Base-by-base conservation (phyloP, 164 flowering plant species). In the Vitis amurensis region DNA sequence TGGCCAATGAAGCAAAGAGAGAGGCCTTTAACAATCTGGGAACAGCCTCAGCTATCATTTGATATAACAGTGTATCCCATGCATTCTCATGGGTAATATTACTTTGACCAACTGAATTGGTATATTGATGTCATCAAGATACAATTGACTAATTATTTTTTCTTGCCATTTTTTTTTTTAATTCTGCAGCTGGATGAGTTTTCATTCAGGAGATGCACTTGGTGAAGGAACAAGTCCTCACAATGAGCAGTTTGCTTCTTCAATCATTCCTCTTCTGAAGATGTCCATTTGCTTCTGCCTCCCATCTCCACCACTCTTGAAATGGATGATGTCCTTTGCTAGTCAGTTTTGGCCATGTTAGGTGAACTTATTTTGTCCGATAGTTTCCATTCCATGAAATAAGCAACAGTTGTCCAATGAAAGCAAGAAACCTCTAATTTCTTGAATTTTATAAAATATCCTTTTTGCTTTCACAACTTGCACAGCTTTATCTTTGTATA, bases 331-430 rank as follows among this genome's bases (percentile, higher is more conserved):
- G 9, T 19, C 9, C 12, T 27, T 59, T 27, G 62, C 62, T 10
- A 59, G 59, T 29, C 62, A 59, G 9, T 30, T 59, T 59, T 59
- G 59, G 48, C 30, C 9, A 59, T 27, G 62, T 12, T 59, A 27
- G 44, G 15, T 57, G 62, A n/a, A 19, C 11, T 58, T 59, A 30
- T 10, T 12, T 11, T 9, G n/a, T 59, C 61, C 10, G 3, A 9
- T 14, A 27, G 62, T 10, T 12, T 59, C 15, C 30, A 19, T 30
- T 27, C 5, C 14, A 14, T 59, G 44, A 37, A 59, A 59, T 30
- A 59, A 59, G 19, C 59, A 19, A 17, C 19, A 12, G 56, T 14
- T 53, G 56, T 53, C 5, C 44, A n/a, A 47, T 9, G 8, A 37
- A 15, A 37, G 9, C 6, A 62, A 14, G 50, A 12, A 63, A 63